Evolutionary conservation across 192 early-diverging fungal genomes (phyloP), one percentile per base, ranked within the genome.

Genomic region (Powellomyces hirtus): DNA sequence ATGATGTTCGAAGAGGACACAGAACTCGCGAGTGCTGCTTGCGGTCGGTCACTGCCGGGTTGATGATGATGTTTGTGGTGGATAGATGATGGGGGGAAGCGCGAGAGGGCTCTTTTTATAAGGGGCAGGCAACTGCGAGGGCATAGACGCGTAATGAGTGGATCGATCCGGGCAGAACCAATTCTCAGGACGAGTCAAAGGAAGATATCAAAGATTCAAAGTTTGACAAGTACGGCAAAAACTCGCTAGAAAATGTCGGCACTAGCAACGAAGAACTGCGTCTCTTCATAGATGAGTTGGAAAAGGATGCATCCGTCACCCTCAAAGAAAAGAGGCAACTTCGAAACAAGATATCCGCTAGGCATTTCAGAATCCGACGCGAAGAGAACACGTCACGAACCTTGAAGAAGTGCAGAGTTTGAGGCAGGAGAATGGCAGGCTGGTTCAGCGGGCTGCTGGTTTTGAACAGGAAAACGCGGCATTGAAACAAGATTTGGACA

Each of bases 331-430:
- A 56, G 1, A n/a, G 53, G 0, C 53, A 56, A 27, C n/a, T 56
- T 56, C 53, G 53, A n/a, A 56, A 56, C 53, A 56, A 56, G 26
- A 56, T 56, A 56, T 56, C 53, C 16, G 53, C 53, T 0, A 16
- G 53, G 13, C n/a, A 56, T 27, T 56, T 56, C 29, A 16, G 53
- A 56, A 27, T 56, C 20, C 53, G 53, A 22, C 18, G 27, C n/a
- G 29, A 56, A 27, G 53, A 56, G 26, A n/a, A n/a, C 29, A 56
- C 29, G 53, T 56, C 26, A 56, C 53, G n/a, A 16, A 16, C 14
- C 53, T 56, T 27, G 53, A 56, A 27, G 53, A 56, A 27, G 53
- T 56, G n/a, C 53, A 27, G 1, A 27, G n/a, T 14, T 14, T 56
- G 53, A 56, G 26, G 2, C 14, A n/a, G n/a, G 53, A 56, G 27